Evolutionary conservation across 2,329 filamentous ascomycete genomes (phyloP).

Genomic region (Albifimbria verrucaria): DNA sequence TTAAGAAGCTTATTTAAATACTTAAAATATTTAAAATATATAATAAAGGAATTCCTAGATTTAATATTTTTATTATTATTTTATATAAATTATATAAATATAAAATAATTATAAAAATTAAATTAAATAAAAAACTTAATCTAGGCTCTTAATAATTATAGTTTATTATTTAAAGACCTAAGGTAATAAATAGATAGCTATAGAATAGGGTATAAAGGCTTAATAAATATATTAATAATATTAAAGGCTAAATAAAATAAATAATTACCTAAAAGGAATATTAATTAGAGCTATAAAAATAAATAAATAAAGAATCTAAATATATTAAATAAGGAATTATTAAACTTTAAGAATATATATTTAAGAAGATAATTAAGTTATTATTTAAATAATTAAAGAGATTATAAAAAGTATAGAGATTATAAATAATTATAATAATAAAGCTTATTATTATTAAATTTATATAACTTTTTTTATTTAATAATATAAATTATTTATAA

Average conservation of each 20-base stretch:
- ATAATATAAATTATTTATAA: slow-evolving; percentile 4
- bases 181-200: slow-evolving; percentile 18
- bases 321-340: slow-evolving; percentile 26
- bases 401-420: slow-evolving; percentile 26
- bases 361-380: slow-evolving; percentile 20
- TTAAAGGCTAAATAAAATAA: slow-evolving; percentile 24
- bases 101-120: slow-evolving; percentile 11
- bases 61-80: slow-evolving; percentile 15
- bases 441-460: slow-evolving; percentile 17
- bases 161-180: no score
- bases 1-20: neutral
- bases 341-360: slow-evolving; percentile 18
- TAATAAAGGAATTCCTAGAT: neutral
- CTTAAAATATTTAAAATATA: neutral
- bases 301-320: slow-evolving; percentile 23
- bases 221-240: slow-evolving; percentile 22
- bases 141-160: slow-evolving; percentile 8
- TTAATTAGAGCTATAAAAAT: slow-evolving; percentile 14
- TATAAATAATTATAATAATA: slow-evolving; percentile 16
- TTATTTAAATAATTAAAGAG: slow-evolving; percentile 24
- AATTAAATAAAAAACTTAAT: neutral
- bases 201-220: slow-evolving; percentile 19
- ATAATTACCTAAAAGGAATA: slow-evolving; percentile 4
- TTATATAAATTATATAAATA: slow-evolving; percentile 17
- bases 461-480: slow-evolving; percentile 16